phyloP scores from a whole-genome alignment of 306 rosid genomes.

The Vigna unguiculata region DNA sequence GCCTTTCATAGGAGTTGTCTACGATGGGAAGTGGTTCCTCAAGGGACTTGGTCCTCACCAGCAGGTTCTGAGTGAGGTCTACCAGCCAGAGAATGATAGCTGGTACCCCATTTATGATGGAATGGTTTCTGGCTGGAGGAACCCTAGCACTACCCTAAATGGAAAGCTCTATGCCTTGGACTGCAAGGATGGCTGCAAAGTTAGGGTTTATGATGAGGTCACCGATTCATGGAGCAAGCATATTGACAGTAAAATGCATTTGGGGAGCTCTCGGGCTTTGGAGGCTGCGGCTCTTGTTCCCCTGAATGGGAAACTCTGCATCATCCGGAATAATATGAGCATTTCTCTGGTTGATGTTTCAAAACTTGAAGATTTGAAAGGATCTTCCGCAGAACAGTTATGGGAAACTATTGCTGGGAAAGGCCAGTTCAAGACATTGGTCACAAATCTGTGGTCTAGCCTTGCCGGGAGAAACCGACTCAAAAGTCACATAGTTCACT shows the following conservation, averaged over 20 bases:
- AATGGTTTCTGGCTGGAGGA: conserved; percentile 89
- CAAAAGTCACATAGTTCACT: conserved; percentile 89
- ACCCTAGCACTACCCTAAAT: conserved; percentile 75
- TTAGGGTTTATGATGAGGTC: conserved; percentile 66
- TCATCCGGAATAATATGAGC: conserved; percentile 81
- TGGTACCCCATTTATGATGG: conserved; percentile 80
- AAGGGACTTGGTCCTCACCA: conserved; percentile 85
- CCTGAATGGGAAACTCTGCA: conserved; percentile 76
- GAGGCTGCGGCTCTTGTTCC: conserved; percentile 84
- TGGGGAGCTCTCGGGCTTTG: conserved; percentile 72
- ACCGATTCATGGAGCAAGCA: conserved; percentile 77
- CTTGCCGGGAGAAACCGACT: conserved; percentile 83
- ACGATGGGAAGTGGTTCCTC: conserved; percentile 83
- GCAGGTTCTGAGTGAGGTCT: conserved; percentile 84
- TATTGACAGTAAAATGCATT: conserved; percentile 73
- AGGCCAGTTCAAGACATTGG: conserved; percentile 82
- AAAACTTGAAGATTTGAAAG: conserved; percentile 56
- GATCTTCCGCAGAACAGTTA: conserved; percentile 64
- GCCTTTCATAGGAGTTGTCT: conserved; percentile 85
- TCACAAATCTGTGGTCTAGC: conserved; percentile 83
- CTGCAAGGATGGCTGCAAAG: conserved; percentile 86
- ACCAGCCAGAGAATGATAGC: conserved; percentile 72
- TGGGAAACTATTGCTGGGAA: conserved; percentile 85
- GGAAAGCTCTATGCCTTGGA: conserved; percentile 83
- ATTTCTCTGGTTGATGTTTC: conserved; percentile 79